Evolutionary conservation across 176 grass and related monocot species (phyloP).

Genomic region (Lolium perenne): DNA sequence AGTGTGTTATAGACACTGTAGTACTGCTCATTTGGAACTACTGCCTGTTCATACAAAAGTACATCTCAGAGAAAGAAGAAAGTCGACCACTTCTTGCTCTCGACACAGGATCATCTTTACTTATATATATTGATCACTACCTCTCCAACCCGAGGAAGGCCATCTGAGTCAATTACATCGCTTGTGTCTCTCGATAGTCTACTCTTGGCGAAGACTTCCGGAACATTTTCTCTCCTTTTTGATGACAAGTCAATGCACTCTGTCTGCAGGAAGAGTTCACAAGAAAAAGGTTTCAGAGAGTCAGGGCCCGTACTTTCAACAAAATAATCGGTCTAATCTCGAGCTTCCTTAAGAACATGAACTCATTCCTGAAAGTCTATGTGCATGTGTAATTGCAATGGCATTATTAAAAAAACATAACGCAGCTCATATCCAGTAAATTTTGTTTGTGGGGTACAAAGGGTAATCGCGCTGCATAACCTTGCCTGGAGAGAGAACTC

Average conservation of each 20-base stretch:
- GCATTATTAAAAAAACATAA: slow-evolving; percentile 24
- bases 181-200: slow-evolving; percentile 53
- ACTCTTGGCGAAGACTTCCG: slow-evolving; percentile 81
- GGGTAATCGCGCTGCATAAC: neutral
- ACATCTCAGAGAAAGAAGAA: slow-evolving; percentile 33
- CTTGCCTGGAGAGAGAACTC: no score
- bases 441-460: neutral
- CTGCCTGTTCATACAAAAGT: slow-evolving; percentile 62
- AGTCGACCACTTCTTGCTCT: slow-evolving; percentile 1
- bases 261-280: slow-evolving; percentile 60
- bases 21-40: slow-evolving; percentile 70
- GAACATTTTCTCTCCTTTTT: slow-evolving; percentile 59
- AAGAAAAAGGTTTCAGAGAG: slow-evolving; percentile 14
- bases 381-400: neutral
- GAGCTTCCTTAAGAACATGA: slow-evolving; percentile 4
- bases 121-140: slow-evolving; percentile 46
- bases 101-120: slow-evolving; percentile 24
- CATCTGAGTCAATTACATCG: slow-evolving; percentile 73
- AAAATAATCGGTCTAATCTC: slow-evolving; percentile 4
- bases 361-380: neutral
- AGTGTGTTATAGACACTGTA: slow-evolving; percentile 89
- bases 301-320: neutral
- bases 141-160: slow-evolving; percentile 91
- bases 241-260: slow-evolving; percentile 79
- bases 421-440: slow-evolving; percentile 4